phyloP scores from a whole-genome alignment of 768 basidiomycete genomes.

The Coprinopsis sp. region DNA sequence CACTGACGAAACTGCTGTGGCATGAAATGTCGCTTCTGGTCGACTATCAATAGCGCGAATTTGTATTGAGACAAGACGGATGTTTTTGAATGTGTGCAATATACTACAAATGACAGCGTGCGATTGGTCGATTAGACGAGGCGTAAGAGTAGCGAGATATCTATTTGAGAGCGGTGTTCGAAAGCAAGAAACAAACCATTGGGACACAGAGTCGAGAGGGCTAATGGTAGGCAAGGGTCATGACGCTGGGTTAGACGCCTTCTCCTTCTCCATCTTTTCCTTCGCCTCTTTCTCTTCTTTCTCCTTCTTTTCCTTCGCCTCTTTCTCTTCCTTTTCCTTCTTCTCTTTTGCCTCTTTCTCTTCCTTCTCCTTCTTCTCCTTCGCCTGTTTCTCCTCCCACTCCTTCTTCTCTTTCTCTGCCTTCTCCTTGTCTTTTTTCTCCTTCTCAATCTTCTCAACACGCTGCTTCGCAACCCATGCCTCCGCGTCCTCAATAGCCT shows the following conservation, averaged over 20 bases:
- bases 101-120: too few species aligned
- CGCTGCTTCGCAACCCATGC: constrained; percentile 50
- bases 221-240: too few species aligned
- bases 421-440: constrained; percentile 9
- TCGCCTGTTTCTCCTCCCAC: neutral
- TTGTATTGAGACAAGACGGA: too few species aligned
- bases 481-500: constrained; percentile 43
- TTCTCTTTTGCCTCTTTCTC: constrained; percentile 43
- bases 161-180: too few species aligned
- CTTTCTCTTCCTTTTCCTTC: neutral
- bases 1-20: too few species aligned
- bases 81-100: too few species aligned
- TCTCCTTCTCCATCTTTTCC: constrained; percentile 9
- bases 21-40: too few species aligned
- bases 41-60: too few species aligned
- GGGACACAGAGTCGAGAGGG: too few species aligned
- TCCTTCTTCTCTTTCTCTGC: neutral
- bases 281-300: constrained; percentile 18
- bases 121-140: too few species aligned
- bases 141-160: too few species aligned
- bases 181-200: too few species aligned
- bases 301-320: neutral
- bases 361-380: constrained; percentile 19
- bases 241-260: neutral
- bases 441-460: constrained; percentile 8